Evolutionary conservation across 768 basidiomycete species (phyloP), one percentile per base, ranked within the genome.

Genomic region (Kondoa malvinella): DNA sequence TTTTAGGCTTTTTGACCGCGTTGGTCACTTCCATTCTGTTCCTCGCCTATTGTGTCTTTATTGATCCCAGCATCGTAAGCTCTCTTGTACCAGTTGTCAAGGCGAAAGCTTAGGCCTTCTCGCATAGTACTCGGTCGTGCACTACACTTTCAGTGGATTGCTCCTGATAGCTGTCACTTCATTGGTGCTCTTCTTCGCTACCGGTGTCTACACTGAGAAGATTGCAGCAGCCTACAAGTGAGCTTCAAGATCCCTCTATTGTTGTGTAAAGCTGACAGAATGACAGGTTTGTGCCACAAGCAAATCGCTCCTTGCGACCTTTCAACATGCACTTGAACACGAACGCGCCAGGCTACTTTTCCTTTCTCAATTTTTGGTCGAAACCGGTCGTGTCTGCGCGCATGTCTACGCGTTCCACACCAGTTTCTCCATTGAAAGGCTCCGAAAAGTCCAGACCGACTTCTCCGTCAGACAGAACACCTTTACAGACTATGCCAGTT

Each of bases 271-370:
- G 59, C 27, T 31, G 50, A 29, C 66, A 32, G 1, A 4, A 56
- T 4, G 56, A 30, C 76, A 96, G 94, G 79, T 99, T 96, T 75
- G 89, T 97, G 30, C 91, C 91, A 1, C 92, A 96, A 72, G 90
- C 92, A 4, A 99, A 97, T 77, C 84, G 86, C 59, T 85, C 92
- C 0, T 81, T 99, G 16, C 84, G 94, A 21, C 87, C 86, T 25
- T 87, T 96, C 77, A 99, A 99, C 77, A 92, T 99, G 86, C 89
- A 89, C 74, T 82, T 99, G 72, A 99, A 99, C 79, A 88, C 68
- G 16, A 67, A 64, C 31, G 67, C 29, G 66, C 65, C 27, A 61
- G 69, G 30, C 34, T 70, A 27, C 30, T 56, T 61, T 59, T 26
- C 61, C 60, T 57, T 64, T 68, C 67, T 63, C 66, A 59, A 31